Conservation (phyloP, 371 early-diverging fungal species). For the Lichtheimia ornata region DNA sequence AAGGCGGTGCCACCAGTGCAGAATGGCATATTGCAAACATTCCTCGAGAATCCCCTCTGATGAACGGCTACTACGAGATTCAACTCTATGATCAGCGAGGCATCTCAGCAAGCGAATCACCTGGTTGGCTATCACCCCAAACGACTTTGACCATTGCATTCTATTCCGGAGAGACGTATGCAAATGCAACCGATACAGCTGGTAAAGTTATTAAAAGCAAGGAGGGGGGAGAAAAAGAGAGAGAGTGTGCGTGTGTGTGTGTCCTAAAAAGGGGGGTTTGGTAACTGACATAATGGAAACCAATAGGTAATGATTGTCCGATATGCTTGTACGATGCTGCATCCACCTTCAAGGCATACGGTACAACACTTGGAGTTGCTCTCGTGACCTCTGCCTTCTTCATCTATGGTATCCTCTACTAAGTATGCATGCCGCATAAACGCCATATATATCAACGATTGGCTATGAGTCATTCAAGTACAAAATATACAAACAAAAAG, state of each 20-base stretch:
- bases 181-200: constrained; percentile 1
- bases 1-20: constrained; percentile 40
- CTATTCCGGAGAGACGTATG: constrained; percentile 36
- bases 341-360: constrained; percentile 20
- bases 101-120: constrained; percentile 26
- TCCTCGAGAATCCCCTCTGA: constrained; percentile 37
- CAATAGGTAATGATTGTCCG: constrained; percentile 42
- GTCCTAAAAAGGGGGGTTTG: too few relatives aligned
- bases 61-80: constrained; percentile 46
- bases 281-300: neutral
- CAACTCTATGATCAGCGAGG: constrained; percentile 54
- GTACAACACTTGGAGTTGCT: constrained; percentile 39
- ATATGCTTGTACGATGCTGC: constrained; percentile 45
- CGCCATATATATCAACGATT: neutral
- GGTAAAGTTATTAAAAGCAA: constrained; percentile 8
- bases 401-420: constrained; percentile 31
- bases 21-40: constrained; percentile 45
- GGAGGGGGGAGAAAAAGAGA: neutral
- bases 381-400: constrained; percentile 36
- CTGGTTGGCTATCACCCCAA: constrained; percentile 45
- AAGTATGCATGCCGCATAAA: neutral
- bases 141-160: constrained; percentile 41
- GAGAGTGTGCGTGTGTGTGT: too few relatives aligned
- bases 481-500: neutral
- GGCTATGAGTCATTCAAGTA: constrained; percentile 10